These are phyloP conservation scores for Marasmius tenuissimus DNA, from an alignment of 1,284 basidiomycete genomes.

Conservation along the genomic window DNA sequence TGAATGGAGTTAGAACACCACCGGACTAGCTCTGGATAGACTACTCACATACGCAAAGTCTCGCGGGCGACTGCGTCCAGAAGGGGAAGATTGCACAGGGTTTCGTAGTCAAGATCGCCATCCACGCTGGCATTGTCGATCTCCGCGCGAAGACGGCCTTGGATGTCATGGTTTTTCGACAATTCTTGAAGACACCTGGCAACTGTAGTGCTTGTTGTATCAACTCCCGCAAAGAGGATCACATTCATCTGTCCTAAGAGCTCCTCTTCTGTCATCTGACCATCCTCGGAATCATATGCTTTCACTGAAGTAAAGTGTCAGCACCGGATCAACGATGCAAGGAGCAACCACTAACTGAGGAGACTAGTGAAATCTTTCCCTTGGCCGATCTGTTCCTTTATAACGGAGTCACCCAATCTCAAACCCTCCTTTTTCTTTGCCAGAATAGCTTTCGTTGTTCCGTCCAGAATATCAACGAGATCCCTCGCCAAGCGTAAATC, in stretches of 20 bases:
- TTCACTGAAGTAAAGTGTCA: neutral
- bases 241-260: constrained; percentile 3
- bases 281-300: neutral
- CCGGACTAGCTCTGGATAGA: neutral
- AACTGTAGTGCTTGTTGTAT: neutral
- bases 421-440: neutral
- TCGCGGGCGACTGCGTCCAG: neutral
- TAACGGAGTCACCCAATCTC: neutral
- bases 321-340: neutral
- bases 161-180: neutral
- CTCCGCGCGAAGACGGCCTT: neutral
- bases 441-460: neutral
- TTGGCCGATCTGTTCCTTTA: neutral
- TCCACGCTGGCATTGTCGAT: neutral
- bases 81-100: neutral
- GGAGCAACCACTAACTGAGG: neutral
- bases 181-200: constrained; percentile 1
- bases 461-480: neutral
- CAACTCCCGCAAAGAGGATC: constrained; percentile 1
- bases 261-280: neutral
- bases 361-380: neutral
- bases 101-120: neutral
- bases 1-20: neutral
- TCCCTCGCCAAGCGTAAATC: neutral
- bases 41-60: neutral